Conservation (phyloP, 441 rosid species). For the Eruca vesicaria region DNA sequence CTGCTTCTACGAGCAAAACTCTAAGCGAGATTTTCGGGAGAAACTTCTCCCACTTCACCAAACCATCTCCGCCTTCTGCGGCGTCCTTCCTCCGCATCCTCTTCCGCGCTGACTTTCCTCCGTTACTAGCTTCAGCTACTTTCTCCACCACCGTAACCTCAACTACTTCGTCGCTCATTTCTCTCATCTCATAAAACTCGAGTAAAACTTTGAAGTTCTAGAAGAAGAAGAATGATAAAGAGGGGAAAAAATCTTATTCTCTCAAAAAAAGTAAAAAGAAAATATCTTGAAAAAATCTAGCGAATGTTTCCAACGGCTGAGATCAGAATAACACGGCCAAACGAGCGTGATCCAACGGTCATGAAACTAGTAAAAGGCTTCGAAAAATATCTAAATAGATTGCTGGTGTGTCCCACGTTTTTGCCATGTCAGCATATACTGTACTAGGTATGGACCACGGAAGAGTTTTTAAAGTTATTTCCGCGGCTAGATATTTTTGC, state of each 20-base stretch:
- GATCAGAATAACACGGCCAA: not conserved
- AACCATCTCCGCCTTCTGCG: conserved; percentile 31
- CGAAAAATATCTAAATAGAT: conserved; percentile 27
- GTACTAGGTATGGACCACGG: conserved; percentile 6
- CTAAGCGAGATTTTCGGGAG: conserved; percentile 66
- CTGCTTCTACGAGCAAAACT: conserved; percentile 88
- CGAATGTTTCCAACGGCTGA: conserved; percentile 17
- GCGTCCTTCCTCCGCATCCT: conserved; percentile 22
- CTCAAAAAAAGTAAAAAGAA: not conserved
- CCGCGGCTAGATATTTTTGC: conserved; percentile 31
- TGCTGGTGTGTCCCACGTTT: too few relatives aligned
- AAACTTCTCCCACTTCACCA: conserved; percentile 61
- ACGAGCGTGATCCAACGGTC: conserved; percentile 25
- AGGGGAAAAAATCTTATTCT: not conserved
- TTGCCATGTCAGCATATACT: conserved; percentile 30
- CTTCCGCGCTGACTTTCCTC: conserved; percentile 28
- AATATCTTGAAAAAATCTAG: conserved; percentile 27
- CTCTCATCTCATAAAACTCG: conserved; percentile 24
- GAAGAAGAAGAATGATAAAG: not conserved
- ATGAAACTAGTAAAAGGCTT: not conserved
- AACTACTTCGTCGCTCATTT: conserved; percentile 37
- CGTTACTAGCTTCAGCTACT: conserved; percentile 16
- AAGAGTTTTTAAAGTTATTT: not conserved
- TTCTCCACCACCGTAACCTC: conserved; percentile 27
- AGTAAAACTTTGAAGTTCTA: conserved; percentile 3